Percentiles rank a stretch among this genome's conserved stretches.
Conservation (phyloP, 139 green algal genomes). For the Tetradesmus lagerheimii region DNA sequence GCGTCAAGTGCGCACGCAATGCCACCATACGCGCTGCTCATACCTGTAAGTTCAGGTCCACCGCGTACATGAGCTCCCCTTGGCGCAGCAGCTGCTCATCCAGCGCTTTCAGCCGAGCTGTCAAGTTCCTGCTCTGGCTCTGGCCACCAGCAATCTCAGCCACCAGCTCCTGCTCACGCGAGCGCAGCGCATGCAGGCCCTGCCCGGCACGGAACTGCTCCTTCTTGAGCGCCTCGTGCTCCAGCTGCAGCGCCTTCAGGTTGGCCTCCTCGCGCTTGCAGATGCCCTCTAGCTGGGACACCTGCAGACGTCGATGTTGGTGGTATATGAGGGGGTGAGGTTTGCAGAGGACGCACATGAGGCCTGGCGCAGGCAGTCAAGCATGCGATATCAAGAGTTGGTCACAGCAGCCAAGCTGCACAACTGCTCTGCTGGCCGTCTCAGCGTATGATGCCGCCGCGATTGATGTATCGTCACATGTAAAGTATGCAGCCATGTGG, state of each 20-base stretch:
- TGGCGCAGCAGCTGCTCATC: conserved; percentile 79
- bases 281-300: conserved; percentile 62
- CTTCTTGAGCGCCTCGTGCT: conserved; percentile 68
- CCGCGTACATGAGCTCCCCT: conserved; percentile 90
- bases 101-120: conserved; percentile 63
- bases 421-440: no score
- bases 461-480: no score
- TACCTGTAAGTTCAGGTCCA: conserved; percentile 81
- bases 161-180: conserved; percentile 74
- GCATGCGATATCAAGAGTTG: no score
- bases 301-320: conserved; percentile 9
- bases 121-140: conserved; percentile 84
- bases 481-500: no score
- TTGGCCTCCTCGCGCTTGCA: conserved; percentile 46
- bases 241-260: conserved; percentile 58
- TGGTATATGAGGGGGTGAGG: no score
- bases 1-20: no score
- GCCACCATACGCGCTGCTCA: not conserved
- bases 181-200: conserved; percentile 71
- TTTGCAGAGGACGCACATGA: no score
- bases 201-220: conserved; percentile 67
- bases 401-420: not conserved
- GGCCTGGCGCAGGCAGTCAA: no score
- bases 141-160: conserved; percentile 79
- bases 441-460: no score